phyloP scores from a whole-genome alignment of 2,329 filamentous ascomycete species.

The Lachnum nothofagi region DNA sequence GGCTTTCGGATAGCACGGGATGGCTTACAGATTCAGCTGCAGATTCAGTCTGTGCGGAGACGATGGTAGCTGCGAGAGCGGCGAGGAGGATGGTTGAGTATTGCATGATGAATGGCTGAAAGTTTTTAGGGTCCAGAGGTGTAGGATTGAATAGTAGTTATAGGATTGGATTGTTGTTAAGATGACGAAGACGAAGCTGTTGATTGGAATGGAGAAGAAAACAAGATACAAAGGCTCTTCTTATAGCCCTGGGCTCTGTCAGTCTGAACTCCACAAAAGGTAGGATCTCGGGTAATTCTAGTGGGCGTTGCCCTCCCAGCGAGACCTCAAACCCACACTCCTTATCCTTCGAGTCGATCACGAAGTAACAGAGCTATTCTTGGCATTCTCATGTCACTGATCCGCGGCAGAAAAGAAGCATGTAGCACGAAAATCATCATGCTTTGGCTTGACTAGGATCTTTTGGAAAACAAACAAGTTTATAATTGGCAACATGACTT shows the following conservation, averaged over 20 bases:
- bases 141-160: not conserved
- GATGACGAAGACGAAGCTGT: conserved; percentile 10
- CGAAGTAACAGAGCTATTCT: conserved; percentile 14
- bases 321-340: conserved; percentile 15
- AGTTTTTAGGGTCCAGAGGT: no score
- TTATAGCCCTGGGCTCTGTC: conserved; percentile 15
- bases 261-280: conserved; percentile 8
- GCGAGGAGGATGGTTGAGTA: conserved; percentile 24
- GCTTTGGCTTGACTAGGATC: conserved; percentile 11
- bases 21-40: no score
- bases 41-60: conserved; percentile 14
- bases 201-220: conserved; percentile 11
- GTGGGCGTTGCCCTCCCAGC: conserved; percentile 4
- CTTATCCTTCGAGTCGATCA: not conserved
- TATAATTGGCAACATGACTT: conserved; percentile 6
- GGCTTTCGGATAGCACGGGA: no score
- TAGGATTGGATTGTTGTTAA: conserved; percentile 1
- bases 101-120: conserved; percentile 23
- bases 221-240: conserved; percentile 10
- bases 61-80: conserved; percentile 20
- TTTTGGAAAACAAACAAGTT: not conserved
- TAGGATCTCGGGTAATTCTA: not conserved
- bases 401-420: conserved; percentile 13
- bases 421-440: conserved; percentile 12
- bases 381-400: conserved; percentile 13